Base-by-base conservation (phyloP, 2,329 filamentous ascomycete genomes). In the Claviceps lovelessii region DNA sequence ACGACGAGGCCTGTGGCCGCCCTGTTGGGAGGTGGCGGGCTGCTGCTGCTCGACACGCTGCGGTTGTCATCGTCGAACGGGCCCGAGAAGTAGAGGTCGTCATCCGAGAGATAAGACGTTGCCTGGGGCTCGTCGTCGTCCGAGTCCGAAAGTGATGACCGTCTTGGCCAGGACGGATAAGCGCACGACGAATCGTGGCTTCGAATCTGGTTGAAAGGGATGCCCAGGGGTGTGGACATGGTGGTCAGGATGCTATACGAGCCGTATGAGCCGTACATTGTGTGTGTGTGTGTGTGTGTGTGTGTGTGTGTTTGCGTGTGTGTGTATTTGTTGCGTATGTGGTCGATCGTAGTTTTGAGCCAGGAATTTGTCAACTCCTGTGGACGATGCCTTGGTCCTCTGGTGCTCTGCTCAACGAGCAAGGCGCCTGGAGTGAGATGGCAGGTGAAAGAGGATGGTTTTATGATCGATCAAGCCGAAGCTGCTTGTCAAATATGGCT, bases 101-200 rank as follows among this genome's bases (percentile, higher is more conserved):
- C 81, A 70, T 84, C 81, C 46, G 79, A 81, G 58, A 84, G 72
- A 67, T 75, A 81, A 0, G 78, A 78, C 3, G 76, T 76, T 19
- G 77, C 74, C 56, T 74, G 73, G 59, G 72, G 67, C 60, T 72
- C 67, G 56, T 68, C 66, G 54, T 64, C 63, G 60, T 70, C 65
- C 54, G 68, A 67, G 59, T 72, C 70, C 52, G 70, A 71, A 57
- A 81, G 73, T 44, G 76, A 78, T 17, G 73, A 70, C 46, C 78
- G 72, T 56, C 77, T 74, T 31, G 78, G 78, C 79, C 79, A 82
- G 29, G 76, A 80, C 33, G 79, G 79, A 60, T 75, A 81, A 31
- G 78, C 79, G 68, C 78, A 81, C 42, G 67, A 67, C 33, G 70
- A 65, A 61, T 75, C 73, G 59, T 70, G 67, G 46, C 65, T 65